Evolutionary conservation across 1,284 basidiomycete species (phyloP).

Genomic region (Kwoniella shivajii): DNA sequence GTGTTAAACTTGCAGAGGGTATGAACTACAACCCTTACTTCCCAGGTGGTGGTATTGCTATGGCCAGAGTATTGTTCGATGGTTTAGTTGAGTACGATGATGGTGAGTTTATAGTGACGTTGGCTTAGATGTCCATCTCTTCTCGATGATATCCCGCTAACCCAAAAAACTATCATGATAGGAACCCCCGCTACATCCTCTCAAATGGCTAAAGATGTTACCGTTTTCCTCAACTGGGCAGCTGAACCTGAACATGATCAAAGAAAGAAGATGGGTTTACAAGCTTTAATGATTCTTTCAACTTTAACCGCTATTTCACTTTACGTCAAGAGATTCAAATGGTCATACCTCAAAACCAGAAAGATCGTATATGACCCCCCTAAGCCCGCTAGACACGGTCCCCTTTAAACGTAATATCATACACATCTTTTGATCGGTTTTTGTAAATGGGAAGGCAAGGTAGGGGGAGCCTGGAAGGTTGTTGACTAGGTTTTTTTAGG

Average conservation of each 20-base stretch:
- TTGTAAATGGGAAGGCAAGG: not conserved
- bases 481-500: not conserved
- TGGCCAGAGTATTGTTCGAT: conserved; percentile 96
- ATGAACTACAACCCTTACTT: conserved; percentile 99
- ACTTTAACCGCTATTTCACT: conserved; percentile 76
- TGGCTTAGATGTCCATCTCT: no score
- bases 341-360: conserved; percentile 86
- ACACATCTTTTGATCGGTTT: not conserved
- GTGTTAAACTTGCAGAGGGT: conserved; percentile 92
- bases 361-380: conserved; percentile 68
- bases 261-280: conserved; percentile 93
- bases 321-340: conserved; percentile 95
- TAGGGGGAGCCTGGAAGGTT: not conserved
- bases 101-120: conserved; percentile 63
- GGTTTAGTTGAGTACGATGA: conserved; percentile 94
- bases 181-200: conserved; percentile 94
- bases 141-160: not conserved
- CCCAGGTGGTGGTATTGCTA: conserved; percentile 96
- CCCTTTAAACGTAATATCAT: conserved; percentile 8
- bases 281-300: conserved; percentile 89
- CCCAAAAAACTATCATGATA: conserved; percentile 38
- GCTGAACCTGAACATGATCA: conserved; percentile 98
- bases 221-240: conserved; percentile 91
- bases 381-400: conserved; percentile 27
- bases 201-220: conserved; percentile 99